Conservation (phyloP, 1,284 basidiomycete species). For the Ganoderma resinaceum region DNA sequence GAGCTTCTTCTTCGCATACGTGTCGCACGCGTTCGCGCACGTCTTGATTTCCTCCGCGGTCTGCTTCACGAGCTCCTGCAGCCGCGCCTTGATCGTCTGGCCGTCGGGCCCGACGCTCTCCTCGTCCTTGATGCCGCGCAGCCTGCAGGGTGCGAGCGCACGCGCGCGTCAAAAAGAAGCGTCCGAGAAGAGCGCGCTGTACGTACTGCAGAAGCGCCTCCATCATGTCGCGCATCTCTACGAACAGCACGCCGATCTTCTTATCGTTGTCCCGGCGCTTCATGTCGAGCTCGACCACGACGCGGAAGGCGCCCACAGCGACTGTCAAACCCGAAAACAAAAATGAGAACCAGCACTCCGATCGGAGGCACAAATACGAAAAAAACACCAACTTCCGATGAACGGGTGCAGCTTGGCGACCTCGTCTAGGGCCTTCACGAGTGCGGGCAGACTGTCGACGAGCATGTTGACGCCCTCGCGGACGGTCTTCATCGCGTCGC, state of each 20-base stretch:
- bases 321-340: conserved; percentile 37
- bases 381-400: conserved; percentile 30
- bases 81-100: conserved; percentile 30
- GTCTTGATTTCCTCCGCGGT: conserved; percentile 41
- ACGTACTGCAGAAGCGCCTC: conserved; percentile 48
- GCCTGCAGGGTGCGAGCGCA: not conserved
- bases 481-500: conserved; percentile 20
- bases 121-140: conserved; percentile 30
- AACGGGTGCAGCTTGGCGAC: conserved; percentile 40
- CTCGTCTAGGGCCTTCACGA: conserved; percentile 38
- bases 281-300: conserved; percentile 48
- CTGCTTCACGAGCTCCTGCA: conserved; percentile 32
- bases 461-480: conserved; percentile 32
- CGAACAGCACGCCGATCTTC: conserved; percentile 48
- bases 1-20: conserved; percentile 40
- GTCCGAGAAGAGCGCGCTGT: not conserved
- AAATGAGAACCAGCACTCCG: not conserved
- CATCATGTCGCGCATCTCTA: conserved; percentile 56
- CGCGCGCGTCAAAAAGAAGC: not conserved
- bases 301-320: conserved; percentile 51
- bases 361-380: not conserved
- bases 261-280: conserved; percentile 51
- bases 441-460: conserved; percentile 34
- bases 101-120: conserved; percentile 32
- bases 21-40: conserved; percentile 43